A percentile compares a stretch with the other conserved stretches of the same genome.
phyloP scores from a whole-genome alignment of 2,329 filamentous ascomycete species.

The Epichloe glyceriae region DNA sequence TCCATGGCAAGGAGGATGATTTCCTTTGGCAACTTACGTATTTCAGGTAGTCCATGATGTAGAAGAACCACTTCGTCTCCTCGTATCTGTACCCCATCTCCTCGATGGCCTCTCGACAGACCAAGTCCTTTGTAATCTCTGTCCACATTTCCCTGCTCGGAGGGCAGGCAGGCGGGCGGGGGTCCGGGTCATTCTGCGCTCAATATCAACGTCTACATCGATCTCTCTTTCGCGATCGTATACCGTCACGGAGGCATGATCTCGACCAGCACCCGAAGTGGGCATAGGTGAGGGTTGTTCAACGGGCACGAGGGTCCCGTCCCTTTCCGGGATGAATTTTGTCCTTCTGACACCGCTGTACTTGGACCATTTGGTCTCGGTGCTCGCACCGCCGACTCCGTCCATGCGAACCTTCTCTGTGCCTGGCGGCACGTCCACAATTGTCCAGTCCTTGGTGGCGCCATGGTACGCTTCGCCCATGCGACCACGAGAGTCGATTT shows the following conservation, averaged over 20 bases:
- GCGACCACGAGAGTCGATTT: conserved; percentile 46
- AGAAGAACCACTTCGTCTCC: conserved; percentile 81
- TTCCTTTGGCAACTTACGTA: conserved; percentile 50
- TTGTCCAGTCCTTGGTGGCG: conserved; percentile 63
- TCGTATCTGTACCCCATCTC: conserved; percentile 76
- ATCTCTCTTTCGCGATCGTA: conserved; percentile 33
- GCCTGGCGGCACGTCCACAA: conserved; percentile 74
- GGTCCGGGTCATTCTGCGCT: conserved; percentile 29
- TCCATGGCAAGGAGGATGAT: not conserved
- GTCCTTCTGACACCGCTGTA: conserved; percentile 67
- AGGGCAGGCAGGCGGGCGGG: conserved; percentile 23
- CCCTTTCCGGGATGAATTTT: conserved; percentile 59
- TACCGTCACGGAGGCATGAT: conserved; percentile 33
- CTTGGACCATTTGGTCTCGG: conserved; percentile 66
- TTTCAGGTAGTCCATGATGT: conserved; percentile 78
- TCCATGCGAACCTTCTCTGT: conserved; percentile 76
- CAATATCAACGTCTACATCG: conserved; percentile 43
- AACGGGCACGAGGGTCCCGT: conserved; percentile 24
- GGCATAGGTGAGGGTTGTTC: conserved; percentile 14
- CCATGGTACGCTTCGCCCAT: conserved; percentile 64
- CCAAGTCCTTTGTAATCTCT: conserved; percentile 88
- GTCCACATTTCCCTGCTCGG: conserved; percentile 72
- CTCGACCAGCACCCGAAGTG: conserved; percentile 16
- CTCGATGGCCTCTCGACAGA: conserved; percentile 76
- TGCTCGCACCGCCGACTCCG: conserved; percentile 58